These are phyloP conservation scores for Lyophyllum semitale DNA, from an alignment of 768 basidiomycete species.

Conservation along the genomic window DNA sequence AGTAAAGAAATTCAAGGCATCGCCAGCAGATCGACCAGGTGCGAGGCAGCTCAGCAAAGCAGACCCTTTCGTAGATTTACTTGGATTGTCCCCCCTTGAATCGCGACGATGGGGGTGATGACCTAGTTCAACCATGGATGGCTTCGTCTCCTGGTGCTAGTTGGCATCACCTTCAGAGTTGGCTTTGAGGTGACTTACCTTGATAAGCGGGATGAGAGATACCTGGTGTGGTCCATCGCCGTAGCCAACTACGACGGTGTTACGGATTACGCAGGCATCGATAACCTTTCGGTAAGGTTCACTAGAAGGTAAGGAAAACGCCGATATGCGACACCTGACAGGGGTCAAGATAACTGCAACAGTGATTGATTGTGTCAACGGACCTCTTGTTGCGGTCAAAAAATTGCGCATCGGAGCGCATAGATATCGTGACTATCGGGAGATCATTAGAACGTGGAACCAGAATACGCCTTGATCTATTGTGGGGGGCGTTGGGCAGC, in stretches of 20 bases:
- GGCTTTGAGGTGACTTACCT: conserved; percentile 19
- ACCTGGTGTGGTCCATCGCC: conserved; percentile 43
- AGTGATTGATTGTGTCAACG: background rate
- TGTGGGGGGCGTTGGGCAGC: conserved; percentile 24
- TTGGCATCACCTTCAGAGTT: background rate
- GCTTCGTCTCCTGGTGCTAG: conserved; percentile 23
- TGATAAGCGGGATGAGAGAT: conserved; percentile 34
- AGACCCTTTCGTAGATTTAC: conserved; percentile 8
- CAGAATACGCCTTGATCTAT: conserved; percentile 29
- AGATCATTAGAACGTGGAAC: conserved; percentile 23
- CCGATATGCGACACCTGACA: conserved; percentile 34
- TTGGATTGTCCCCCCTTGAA: background rate
- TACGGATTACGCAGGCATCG: conserved; percentile 45
- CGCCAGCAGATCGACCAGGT: conserved; percentile 28
- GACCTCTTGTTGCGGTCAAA: conserved; percentile 34
- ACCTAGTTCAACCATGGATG: conserved; percentile 30
- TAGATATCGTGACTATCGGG: conserved; percentile 44
- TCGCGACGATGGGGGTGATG: conserved; percentile 37
- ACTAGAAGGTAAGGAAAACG: conserved; percentile 38
- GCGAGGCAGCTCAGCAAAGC: conserved; percentile 42
- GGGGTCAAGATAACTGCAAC: conserved; percentile 14
- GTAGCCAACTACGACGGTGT: conserved; percentile 45
- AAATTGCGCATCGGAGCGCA: conserved; percentile 48
- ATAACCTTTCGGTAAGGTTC: conserved; percentile 40
- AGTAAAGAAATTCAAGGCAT: conserved; percentile 41